Evolutionary conservation across 441 rosid species (phyloP), one percentile per base, ranked within the genome.

Genomic region (Croton laevigatus): DNA sequence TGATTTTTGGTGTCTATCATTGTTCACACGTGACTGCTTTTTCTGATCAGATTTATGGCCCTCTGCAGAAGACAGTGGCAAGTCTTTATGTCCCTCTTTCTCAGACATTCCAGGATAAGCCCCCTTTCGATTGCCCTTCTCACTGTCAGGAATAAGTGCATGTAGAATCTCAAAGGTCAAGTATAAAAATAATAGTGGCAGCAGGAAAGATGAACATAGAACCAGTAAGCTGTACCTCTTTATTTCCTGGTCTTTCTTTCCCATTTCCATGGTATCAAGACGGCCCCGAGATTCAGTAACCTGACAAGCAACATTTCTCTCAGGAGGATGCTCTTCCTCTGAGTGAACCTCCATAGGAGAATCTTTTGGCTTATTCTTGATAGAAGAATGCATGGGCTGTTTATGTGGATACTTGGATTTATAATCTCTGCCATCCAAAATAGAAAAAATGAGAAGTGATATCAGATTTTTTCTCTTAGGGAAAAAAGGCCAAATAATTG

Each of bases 1-100:
- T 37, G 71, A 45, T 65, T 82, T 76, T 7, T n/a, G 61, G 53
- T 9, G 73, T 62, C 55, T 65, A 71, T 78, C 80, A 58, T 64
- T 66, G 19, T 78, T 71, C 70, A 77, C 67, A 62, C 13, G 77
- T 75, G 72, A 66, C 52, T 0, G 71, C 19, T 71, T 75, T 76
- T 72, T 84, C 74, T 82, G 87, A 73, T 74, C 89, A 49, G 85
- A 77, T 68, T 59, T 78, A 62, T 78, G 68, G 65, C 67, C 81
- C 70, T 76, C 83, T 1, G n/a, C 45, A 57, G 52, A 8, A 8
- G 81, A 64, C 27, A 57, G 22, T 45, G 22, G 72, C 54, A 46
- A 62, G 2, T 78, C 81, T 75, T 82, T 76, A 32, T 80, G 79
- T 65, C 65, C 74, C 58, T 86, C 87, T 63, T 60, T 73, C 58